Base-by-base conservation (phyloP, 345 rosid genomes). In the Eucalyptus urophylla region DNA sequence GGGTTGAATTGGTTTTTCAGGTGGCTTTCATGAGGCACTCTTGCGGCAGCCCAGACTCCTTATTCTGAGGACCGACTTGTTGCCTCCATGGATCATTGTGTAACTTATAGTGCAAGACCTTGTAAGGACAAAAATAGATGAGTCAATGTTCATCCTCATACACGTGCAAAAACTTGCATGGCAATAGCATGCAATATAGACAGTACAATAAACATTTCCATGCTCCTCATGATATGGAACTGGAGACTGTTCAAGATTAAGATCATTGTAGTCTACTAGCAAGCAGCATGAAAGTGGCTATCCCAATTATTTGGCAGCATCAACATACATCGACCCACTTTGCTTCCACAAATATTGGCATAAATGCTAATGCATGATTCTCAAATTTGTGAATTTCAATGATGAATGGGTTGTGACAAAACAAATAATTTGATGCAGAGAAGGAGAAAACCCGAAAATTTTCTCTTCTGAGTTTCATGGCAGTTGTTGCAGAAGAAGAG, bases 21-120 rank as follows among this genome's bases (percentile, higher is more conserved):
- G 87, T 90, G 72, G 88, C 89, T 69, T 90, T 51, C n/a, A 88
- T 88, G 88, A 95, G 91, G 90, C 99, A 97, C 93, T 96, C 96
- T 90, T 81, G 92, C 33, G 99, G 98, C 85, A 97, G 85, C 80
- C 99, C 98, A 3, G 91, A 95, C 6, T 95, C 96, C 93, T 94
- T 94, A 85, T 89, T 91, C 69, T 33, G 89, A 89, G 92, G 89
- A 47, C 53, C 83, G 29, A 92, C 92, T 88, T 93, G 91, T 90
- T 53, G 92, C 91, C 99, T 94, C 99, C 99, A 97, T 62, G 96
- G 97, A 88, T 97, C 99, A 76, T 97, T 95, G 86, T 97, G 98
- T 90, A 97, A 90, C 94, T 97, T 97, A 90, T 90, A 94, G 94
- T 96, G 98, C 87, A 97, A 92, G 91, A 94, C 93, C 93, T 96